Evolutionary conservation across 192 early-diverging fungal genomes (phyloP).

Genomic region (Coemansia sp.): DNA sequence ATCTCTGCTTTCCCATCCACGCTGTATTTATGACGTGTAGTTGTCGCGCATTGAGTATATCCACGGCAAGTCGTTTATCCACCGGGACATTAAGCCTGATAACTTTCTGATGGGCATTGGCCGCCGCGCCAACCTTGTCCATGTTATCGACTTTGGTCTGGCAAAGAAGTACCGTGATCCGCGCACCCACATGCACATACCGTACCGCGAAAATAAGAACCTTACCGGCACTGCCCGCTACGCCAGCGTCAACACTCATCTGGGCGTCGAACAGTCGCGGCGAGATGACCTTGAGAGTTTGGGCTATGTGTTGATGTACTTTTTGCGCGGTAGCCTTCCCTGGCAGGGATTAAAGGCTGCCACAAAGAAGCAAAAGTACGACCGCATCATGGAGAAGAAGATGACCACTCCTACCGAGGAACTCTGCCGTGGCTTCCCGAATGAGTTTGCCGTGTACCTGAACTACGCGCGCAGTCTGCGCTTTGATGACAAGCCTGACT

Average conservation of each 20-base stretch:
- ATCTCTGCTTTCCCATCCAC: background rate
- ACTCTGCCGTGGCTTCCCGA: slow-evolving; percentile 78
- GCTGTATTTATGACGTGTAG: slow-evolving; percentile 22
- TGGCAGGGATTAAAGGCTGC: slow-evolving; percentile 91
- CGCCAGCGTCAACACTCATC: slow-evolving; percentile 86
- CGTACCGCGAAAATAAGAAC: slow-evolving; percentile 91
- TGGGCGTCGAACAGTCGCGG: slow-evolving; percentile 83
- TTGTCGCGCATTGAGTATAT: slow-evolving; percentile 75
- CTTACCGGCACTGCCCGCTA: slow-evolving; percentile 90
- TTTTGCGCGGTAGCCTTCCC: slow-evolving; percentile 82
- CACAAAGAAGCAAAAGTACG: slow-evolving; percentile 91
- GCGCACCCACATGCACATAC: slow-evolving; percentile 81
- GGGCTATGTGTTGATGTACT: slow-evolving; percentile 90
- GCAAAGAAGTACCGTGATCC: slow-evolving; percentile 86
- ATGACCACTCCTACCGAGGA: slow-evolving; percentile 80
- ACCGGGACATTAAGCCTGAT: slow-evolving; percentile 88
- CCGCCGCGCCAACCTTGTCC: slow-evolving; percentile 77
- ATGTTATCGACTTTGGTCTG: slow-evolving; percentile 90
- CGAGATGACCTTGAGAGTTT: slow-evolving; percentile 89
- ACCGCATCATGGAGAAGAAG: slow-evolving; percentile 93
- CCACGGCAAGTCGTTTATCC: slow-evolving; percentile 86
- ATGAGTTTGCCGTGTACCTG: slow-evolving; percentile 83
- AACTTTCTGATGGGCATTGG: slow-evolving; percentile 90
- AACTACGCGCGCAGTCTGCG: slow-evolving; percentile 82
- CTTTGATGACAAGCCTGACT: slow-evolving; percentile 92